Conservation (phyloP, 768 basidiomycete species). For the Phylloporus rhodoxanthus region DNA sequence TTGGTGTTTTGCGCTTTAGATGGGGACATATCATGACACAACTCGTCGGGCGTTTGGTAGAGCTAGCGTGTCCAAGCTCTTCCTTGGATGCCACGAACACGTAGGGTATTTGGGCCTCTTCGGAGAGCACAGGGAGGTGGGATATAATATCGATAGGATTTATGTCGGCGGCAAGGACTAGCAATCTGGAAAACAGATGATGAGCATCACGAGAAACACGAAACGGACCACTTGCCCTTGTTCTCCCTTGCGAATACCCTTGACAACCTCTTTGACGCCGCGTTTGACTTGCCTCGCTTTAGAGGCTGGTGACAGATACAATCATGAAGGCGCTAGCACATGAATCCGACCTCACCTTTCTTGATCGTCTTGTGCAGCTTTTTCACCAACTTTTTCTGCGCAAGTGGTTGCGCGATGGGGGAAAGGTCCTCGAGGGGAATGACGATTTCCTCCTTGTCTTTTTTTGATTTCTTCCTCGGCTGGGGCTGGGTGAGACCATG, state of each 20-base stretch:
- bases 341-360: constrained; percentile 50
- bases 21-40: constrained; percentile 93
- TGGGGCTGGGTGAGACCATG: constrained; percentile 17
- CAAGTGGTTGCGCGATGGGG: constrained; percentile 91
- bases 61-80: constrained; percentile 90
- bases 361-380: constrained; percentile 94
- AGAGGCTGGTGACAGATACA: constrained; percentile 52
- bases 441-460: constrained; percentile 53
- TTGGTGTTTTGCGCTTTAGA: constrained; percentile 64
- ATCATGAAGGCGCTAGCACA: background rate
- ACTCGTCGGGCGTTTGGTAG: constrained; percentile 96
- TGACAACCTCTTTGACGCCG: constrained; percentile 98
- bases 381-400: constrained; percentile 88
- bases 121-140: constrained; percentile 89
- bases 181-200: constrained; percentile 46
- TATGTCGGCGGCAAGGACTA: constrained; percentile 94
- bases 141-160: constrained; percentile 98
- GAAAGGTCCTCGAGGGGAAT: constrained; percentile 79
- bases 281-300: constrained; percentile 94
- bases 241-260: constrained; percentile 95
- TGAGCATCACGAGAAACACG: background rate
- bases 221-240: constrained; percentile 64
- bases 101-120: constrained; percentile 89
- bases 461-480: constrained; percentile 56
- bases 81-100: constrained; percentile 89